Percentiles rank a stretch among this genome's conserved stretches.
Conservation (phyloP, 371 early-diverging fungal genomes). For the Circinella umbellata region DNA sequence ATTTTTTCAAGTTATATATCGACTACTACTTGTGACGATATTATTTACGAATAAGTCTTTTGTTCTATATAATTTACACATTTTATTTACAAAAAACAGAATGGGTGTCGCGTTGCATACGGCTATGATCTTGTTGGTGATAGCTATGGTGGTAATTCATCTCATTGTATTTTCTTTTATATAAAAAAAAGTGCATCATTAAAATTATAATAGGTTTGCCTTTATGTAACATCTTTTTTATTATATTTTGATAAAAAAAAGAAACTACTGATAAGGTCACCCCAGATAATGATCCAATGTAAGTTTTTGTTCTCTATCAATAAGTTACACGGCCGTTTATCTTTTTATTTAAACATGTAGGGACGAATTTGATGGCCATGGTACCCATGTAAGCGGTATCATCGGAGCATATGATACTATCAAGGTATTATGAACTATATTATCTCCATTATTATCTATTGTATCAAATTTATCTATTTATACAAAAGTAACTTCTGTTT, state of each 20-base stretch:
- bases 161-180: not conserved
- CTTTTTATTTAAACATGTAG: slow-evolving; percentile 4
- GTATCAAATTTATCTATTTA: too few species aligned
- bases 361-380: slow-evolving; percentile 44
- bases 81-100: slow-evolving; percentile 8
- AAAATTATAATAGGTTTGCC: too few species aligned
- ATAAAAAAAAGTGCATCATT: not conserved
- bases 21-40: too few species aligned
- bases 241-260: not conserved
- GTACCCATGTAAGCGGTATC: slow-evolving; percentile 71
- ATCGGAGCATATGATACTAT: slow-evolving; percentile 55
- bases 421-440: slow-evolving; percentile 18
- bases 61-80: too few species aligned
- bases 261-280: not conserved
- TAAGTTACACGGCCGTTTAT: not conserved
- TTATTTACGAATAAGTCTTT: too few species aligned
- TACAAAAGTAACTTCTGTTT: too few species aligned
- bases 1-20: not conserved
- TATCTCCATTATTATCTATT: too few species aligned
- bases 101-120: slow-evolving; percentile 54
- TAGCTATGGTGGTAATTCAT: slow-evolving; percentile 24
- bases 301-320: slow-evolving; percentile 6
- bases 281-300: slow-evolving; percentile 36
- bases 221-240: too few species aligned
- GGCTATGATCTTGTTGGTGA: slow-evolving; percentile 73